phyloP scores from a whole-genome alignment of 2,329 filamentous ascomycete species.

The Hymenoscyphus albidus region DNA sequence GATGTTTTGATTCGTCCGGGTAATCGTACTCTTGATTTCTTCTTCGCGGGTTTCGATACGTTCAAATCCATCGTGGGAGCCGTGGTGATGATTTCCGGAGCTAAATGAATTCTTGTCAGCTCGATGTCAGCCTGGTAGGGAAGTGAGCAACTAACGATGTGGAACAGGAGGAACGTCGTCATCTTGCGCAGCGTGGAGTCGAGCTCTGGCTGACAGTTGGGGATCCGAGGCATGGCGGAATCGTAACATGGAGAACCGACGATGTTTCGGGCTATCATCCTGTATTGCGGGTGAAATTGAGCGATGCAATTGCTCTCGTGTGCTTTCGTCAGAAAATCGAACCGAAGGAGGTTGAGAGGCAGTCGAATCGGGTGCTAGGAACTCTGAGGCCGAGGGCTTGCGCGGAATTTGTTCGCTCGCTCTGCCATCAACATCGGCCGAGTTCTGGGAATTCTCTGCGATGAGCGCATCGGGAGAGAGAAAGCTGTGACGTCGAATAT shows the following conservation, averaged over 20 bases:
- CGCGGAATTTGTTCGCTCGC: slow-evolving; percentile 35
- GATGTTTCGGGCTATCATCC: slow-evolving; percentile 53
- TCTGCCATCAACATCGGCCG: slow-evolving; percentile 27
- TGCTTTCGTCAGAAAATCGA: slow-evolving; percentile 24
- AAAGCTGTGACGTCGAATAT: slow-evolving; percentile 34
- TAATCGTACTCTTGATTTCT: slow-evolving; percentile 52
- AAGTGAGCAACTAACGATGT: slow-evolving; percentile 45
- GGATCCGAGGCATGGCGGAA: slow-evolving; percentile 93
- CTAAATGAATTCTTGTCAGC: slow-evolving; percentile 37
- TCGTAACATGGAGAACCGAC: slow-evolving; percentile 67
- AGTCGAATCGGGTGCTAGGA: slow-evolving; percentile 24
- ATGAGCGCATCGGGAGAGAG: slow-evolving; percentile 22
- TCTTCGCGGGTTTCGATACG: slow-evolving; percentile 47
- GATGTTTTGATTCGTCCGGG: slow-evolving; percentile 43
- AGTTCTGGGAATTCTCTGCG: slow-evolving; percentile 13
- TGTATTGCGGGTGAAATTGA: slow-evolving; percentile 45
- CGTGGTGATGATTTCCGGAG: slow-evolving; percentile 81
- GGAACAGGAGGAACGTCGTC: slow-evolving; percentile 49
- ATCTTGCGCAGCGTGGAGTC: slow-evolving; percentile 57
- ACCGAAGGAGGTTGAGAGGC: slow-evolving; percentile 12
- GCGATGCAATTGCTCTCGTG: slow-evolving; percentile 17
- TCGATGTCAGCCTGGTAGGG: slow-evolving; percentile 7
- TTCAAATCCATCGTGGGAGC: slow-evolving; percentile 70
- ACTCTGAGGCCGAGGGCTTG: slow-evolving; percentile 29
- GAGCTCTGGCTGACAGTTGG: slow-evolving; percentile 73